These are phyloP conservation scores for Syncephalastrum sp. DNA, from an alignment of 371 early-diverging fungal genomes.

Conservation along the genomic window DNA sequence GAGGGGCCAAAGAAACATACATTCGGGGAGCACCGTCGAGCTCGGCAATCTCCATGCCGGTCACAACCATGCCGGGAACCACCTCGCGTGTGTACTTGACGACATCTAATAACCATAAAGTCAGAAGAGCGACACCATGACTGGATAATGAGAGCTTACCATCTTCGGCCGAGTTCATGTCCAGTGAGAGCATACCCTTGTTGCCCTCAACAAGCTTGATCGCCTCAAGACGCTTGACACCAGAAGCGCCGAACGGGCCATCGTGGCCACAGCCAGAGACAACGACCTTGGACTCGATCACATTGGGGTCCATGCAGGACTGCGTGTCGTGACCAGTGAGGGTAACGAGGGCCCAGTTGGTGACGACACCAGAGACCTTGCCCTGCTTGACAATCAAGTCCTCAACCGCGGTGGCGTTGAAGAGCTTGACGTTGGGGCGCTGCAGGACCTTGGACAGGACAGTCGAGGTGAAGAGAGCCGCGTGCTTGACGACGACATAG, in stretches of 20 bases:
- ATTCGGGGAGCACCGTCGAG: slow-evolving; percentile 61
- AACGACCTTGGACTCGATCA: slow-evolving; percentile 69
- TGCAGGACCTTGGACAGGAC: slow-evolving; percentile 66
- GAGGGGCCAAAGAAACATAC: slow-evolving; percentile 20
- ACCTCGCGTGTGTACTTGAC: slow-evolving; percentile 71
- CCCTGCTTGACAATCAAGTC: slow-evolving; percentile 68
- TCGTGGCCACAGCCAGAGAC: slow-evolving; percentile 76
- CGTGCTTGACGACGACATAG: slow-evolving; percentile 74
- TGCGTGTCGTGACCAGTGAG: slow-evolving; percentile 63
- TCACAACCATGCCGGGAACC: slow-evolving; percentile 70
- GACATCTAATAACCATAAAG: slow-evolving; percentile 28
- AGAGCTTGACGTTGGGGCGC: slow-evolving; percentile 72
- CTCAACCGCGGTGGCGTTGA: slow-evolving; percentile 77
- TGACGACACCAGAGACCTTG: slow-evolving; percentile 62
- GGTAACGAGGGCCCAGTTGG: slow-evolving; percentile 79
- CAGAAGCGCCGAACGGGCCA: slow-evolving; percentile 74
- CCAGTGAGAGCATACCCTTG: slow-evolving; percentile 70
- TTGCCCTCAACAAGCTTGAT: slow-evolving; percentile 58
- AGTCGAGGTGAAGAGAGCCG: slow-evolving; percentile 77
- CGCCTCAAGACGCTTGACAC: slow-evolving; percentile 69
- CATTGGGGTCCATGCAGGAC: slow-evolving; percentile 80
- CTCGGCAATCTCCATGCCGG: slow-evolving; percentile 74
- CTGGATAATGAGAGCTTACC: slow-evolving; percentile 13
- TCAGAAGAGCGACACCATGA: too few relatives aligned
- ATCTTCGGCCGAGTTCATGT: slow-evolving; percentile 76